Evolutionary conservation across 768 basidiomycete genomes (phyloP), one percentile per base, ranked within the genome.

Genomic region (Hypsizygus marmoreus): DNA sequence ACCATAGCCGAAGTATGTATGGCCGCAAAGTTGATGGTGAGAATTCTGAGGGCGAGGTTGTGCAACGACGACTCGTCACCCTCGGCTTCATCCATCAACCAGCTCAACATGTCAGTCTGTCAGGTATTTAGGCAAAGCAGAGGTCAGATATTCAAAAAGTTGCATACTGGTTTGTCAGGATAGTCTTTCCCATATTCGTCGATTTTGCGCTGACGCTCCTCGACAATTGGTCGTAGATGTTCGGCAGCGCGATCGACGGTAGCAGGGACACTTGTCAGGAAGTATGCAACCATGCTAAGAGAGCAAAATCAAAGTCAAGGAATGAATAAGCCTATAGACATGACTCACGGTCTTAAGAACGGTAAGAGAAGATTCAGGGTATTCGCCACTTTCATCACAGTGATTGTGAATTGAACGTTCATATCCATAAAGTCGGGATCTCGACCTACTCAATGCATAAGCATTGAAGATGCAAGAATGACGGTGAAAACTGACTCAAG

Each of bases 61-160:
- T 51, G 47, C 2, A 58, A 19, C 0, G 58, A 59, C 10, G 48
- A 48, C 29, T 69, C 63, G 13, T 63, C 51, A 11, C 54, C 60
- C 8, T 50, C 31, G 0, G 70, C 71, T 14, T 60, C 60, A 28
- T 69, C 68, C 36, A 75, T 62, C 2, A 74, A 50, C 74, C 75
- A 77, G 41, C 65, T 64, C 1, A 76, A 58, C 47, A 74, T 45
- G 44, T 76, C 73, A 33, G 68, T 69, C 74, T 75, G 31, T 6
- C 14, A 16, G 1, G 4, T 16, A 39, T 23, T 7, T 13, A 37
- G n/a, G 32, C 11, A 12, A 24, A 24, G 35, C 10, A 12, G 12
- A 8, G 9, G 3, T 9, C 10, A 44, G 20, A 19, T 9, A 7
- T 2, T 19, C 11, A 25, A 5, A 36, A 7, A 13, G 25, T 11